These are phyloP conservation scores for Picochlorum sp. DNA, from an alignment of 139 green algal species.

Conservation along the genomic window DNA sequence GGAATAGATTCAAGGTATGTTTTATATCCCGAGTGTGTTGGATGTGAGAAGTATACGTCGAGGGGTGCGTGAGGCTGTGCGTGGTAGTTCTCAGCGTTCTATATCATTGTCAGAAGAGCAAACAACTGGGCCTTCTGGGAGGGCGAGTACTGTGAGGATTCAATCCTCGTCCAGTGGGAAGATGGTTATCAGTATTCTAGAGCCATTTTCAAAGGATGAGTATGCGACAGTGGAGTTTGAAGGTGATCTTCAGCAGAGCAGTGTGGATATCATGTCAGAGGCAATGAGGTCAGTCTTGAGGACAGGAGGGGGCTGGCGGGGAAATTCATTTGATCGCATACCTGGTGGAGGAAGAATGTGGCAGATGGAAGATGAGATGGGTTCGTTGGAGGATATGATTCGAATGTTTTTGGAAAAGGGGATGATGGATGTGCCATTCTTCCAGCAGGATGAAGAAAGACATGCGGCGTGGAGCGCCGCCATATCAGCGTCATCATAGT, in stretches of 20 bases:
- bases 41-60: background rate
- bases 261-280: too few species aligned
- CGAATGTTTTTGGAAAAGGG: background rate
- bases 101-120: slow-evolving; percentile 1
- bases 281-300: too few species aligned
- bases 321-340: too few species aligned
- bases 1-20: background rate
- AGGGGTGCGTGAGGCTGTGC: background rate
- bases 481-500: too few species aligned
- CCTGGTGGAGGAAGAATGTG: background rate
- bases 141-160: background rate
- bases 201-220: too few species aligned
- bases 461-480: too few species aligned
- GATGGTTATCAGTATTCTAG: background rate
- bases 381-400: background rate
- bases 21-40: background rate
- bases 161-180: background rate
- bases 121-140: background rate
- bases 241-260: too few species aligned
- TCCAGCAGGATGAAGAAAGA: too few species aligned
- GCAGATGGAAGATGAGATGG: background rate
- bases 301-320: too few species aligned
- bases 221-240: too few species aligned
- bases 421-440: background rate
- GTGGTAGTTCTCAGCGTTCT: background rate